A percentile compares a stretch with the other conserved stretches of the same genome.
Conservation (phyloP, 768 basidiomycete genomes). For the Fibroporia radiculosa region DNA sequence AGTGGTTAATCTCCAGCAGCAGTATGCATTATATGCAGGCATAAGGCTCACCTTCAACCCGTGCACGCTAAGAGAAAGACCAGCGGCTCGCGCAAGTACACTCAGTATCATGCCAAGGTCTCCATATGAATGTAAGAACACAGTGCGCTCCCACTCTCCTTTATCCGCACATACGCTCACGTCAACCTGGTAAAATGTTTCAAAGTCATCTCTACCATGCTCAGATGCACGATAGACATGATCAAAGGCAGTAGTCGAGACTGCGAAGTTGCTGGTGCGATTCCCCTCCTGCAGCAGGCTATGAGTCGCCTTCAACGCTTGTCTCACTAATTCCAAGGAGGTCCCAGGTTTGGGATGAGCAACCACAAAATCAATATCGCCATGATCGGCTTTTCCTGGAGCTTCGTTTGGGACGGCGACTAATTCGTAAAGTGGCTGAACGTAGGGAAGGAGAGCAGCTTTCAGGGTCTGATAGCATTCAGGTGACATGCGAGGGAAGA, state of each 20-base stretch:
- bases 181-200: constrained; percentile 46
- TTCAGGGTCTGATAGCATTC: constrained; percentile 45
- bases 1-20: background rate
- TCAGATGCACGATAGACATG: constrained; percentile 26
- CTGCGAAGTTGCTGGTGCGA: constrained; percentile 57
- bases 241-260: constrained; percentile 35
- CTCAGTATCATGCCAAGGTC: constrained; percentile 68
- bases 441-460: constrained; percentile 29
- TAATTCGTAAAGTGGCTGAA: constrained; percentile 39
- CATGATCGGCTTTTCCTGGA: constrained; percentile 57
- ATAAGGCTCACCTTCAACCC: constrained; percentile 47
- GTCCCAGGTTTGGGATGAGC: constrained; percentile 29
- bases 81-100: constrained; percentile 42
- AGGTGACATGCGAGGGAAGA: constrained; percentile 59
- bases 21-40: background rate
- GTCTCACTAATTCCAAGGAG: constrained; percentile 19
- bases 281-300: constrained; percentile 42
- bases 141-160: constrained; percentile 41
- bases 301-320: constrained; percentile 39
- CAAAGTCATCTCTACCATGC: constrained; percentile 10
- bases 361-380: constrained; percentile 66
- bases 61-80: constrained; percentile 40
- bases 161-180: constrained; percentile 48
- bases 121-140: constrained; percentile 58
- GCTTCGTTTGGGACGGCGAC: constrained; percentile 55